A percentile compares a stretch with the other conserved stretches of the same genome.
These are phyloP conservation scores for Hydrangea macrophylla DNA, from an alignment of 148 eudicot genomes.

Conservation along the genomic window DNA sequence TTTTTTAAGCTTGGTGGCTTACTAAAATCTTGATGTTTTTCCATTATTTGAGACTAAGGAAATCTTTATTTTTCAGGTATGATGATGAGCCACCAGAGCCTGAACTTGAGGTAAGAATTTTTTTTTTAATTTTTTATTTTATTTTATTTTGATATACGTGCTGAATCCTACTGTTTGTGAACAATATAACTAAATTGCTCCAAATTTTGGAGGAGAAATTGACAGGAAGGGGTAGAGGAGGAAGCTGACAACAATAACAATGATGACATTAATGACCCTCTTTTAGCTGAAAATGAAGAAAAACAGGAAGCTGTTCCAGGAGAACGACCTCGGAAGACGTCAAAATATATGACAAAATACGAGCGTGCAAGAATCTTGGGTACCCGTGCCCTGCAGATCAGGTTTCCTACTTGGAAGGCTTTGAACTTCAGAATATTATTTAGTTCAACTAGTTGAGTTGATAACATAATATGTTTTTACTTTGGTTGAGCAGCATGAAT, in stretches of 20 bases:
- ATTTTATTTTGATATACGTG: not conserved
- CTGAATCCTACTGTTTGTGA: not conserved
- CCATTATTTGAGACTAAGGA: not conserved
- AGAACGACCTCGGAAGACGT: constrained; percentile 58
- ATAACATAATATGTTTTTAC: not conserved
- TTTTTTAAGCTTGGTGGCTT: not conserved
- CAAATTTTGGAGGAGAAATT: not conserved
- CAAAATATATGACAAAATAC: constrained; percentile 68
- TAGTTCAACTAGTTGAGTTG: not conserved
- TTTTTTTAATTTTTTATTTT: no score
- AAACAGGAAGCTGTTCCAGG: constrained; percentile 38
- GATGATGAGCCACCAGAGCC: constrained; percentile 57
- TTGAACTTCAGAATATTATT: not conserved
- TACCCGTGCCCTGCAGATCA: constrained; percentile 67
- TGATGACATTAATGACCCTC: constrained; percentile 53
- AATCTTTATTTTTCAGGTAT: constrained; percentile 28
- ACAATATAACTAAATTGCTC: not conserved
- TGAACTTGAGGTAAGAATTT: constrained; percentile 40
- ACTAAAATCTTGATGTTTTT: not conserved
- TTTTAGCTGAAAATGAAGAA: constrained; percentile 52
- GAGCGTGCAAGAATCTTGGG: constrained; percentile 60
- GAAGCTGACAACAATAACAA: constrained; percentile 24
- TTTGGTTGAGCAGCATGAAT: constrained; percentile 48
- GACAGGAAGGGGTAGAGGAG: constrained; percentile 52
- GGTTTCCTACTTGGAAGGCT: constrained; percentile 25